These are phyloP conservation scores for Cicer yamashitae DNA, from an alignment of 306 rosid species.

Conservation along the genomic window DNA sequence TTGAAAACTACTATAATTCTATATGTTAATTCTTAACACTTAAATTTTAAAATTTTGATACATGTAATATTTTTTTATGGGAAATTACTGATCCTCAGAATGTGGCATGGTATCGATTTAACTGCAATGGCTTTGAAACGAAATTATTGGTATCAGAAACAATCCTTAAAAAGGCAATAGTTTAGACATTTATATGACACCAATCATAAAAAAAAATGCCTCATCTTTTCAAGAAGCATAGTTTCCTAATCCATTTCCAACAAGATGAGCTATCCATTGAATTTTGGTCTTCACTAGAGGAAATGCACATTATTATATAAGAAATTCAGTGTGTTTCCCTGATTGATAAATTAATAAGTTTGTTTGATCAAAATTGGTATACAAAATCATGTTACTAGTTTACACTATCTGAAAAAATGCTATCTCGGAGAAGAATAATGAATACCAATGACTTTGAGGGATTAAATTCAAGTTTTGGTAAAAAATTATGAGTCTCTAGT, in stretches of 20 bases:
- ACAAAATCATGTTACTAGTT: not conserved
- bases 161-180: not conserved
- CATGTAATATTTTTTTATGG: not conserved
- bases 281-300: not conserved
- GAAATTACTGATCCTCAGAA: not conserved
- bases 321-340: not conserved
- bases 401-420: not conserved
- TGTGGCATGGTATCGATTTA: not conserved
- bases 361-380: not conserved
- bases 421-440: not conserved
- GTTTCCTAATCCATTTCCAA: not conserved
- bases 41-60: not conserved
- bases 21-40: not conserved
- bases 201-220: not conserved
- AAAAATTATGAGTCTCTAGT: no score
- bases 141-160: not conserved
- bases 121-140: not conserved
- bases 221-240: not conserved
- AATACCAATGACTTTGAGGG: not conserved
- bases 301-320: not conserved
- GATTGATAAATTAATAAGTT: not conserved
- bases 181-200: not conserved
- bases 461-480: no score
- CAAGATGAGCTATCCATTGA: not conserved
- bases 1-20: conserved; percentile 24